These are phyloP conservation scores for Fusarium fujikuroi DNA, from an alignment of 2,329 filamentous ascomycete species.

Conservation along the genomic window DNA sequence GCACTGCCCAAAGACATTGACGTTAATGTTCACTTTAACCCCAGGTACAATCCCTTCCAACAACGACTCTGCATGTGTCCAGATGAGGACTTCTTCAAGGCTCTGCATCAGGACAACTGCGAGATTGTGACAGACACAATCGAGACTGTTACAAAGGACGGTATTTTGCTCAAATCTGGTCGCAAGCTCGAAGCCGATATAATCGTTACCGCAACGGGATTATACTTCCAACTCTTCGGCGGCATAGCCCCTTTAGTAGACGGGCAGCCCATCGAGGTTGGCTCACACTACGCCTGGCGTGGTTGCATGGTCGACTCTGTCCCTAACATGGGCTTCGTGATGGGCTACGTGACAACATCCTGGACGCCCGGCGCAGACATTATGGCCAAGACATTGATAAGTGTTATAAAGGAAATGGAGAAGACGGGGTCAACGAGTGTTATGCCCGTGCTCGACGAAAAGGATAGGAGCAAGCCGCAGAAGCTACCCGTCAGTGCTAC, in stretches of 20 bases:
- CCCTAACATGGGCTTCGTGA: conserved; percentile 70
- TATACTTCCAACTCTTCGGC: conserved; percentile 68
- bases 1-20: conserved; percentile 65
- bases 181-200: conserved; percentile 69
- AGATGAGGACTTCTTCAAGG: conserved; percentile 66
- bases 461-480: conserved; percentile 40
- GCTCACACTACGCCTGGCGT: conserved; percentile 69
- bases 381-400: conserved; percentile 57
- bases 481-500: conserved; percentile 44
- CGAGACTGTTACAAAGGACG: conserved; percentile 58
- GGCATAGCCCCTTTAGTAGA: conserved; percentile 65
- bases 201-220: conserved; percentile 75
- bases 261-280: conserved; percentile 58
- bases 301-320: conserved; percentile 73
- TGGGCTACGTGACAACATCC: conserved; percentile 73
- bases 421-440: conserved; percentile 56
- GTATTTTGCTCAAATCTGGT: conserved; percentile 60
- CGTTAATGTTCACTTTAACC: conserved; percentile 71
- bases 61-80: conserved; percentile 78
- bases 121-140: conserved; percentile 64
- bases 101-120: conserved; percentile 57
- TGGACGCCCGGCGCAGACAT: conserved; percentile 76
- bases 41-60: conserved; percentile 73
- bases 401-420: conserved; percentile 65
- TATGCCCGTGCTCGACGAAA: conserved; percentile 54